Percentiles rank a stretch among this genome's conserved stretches.
Conservation (phyloP, 176 grass and related monocot genomes). For the Carex pumila region DNA sequence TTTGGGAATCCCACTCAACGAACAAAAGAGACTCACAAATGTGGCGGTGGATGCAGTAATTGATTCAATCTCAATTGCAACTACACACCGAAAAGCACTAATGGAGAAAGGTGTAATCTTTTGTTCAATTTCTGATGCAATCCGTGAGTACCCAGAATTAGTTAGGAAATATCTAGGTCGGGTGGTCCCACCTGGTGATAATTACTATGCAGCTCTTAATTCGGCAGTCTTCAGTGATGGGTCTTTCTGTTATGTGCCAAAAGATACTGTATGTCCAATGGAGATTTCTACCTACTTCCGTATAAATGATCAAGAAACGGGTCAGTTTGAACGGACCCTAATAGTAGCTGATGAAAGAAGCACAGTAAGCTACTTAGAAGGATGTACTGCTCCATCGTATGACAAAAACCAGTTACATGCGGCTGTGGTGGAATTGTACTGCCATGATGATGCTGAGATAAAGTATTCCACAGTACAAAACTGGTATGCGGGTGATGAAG, state of each 20-base stretch:
- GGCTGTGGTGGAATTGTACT: conserved; percentile 83
- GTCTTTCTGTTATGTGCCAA: conserved; percentile 96
- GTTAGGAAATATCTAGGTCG: conserved; percentile 58
- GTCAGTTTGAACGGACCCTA: conserved; percentile 89
- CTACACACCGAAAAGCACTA: conserved; percentile 68
- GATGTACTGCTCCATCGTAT: conserved; percentile 76
- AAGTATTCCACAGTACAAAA: conserved; percentile 98
- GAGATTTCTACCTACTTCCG: conserved; percentile 95
- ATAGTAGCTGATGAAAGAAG: conserved; percentile 79
- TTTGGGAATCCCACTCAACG: conserved; percentile 77
- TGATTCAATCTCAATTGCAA: conserved; percentile 89
- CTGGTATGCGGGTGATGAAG: conserved; percentile 86
- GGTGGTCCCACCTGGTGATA: conserved; percentile 62
- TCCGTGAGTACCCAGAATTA: conserved; percentile 84
- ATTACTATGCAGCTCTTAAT: conserved; percentile 95
- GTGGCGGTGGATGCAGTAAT: conserved; percentile 94
- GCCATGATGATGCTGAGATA: conserved; percentile 72
- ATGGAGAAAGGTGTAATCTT: conserved; percentile 88
- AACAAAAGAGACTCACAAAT: conserved; percentile 94
- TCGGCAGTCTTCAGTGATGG: conserved; percentile 90
- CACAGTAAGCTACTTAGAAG: conserved; percentile 88
- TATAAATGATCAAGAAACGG: conserved; percentile 82
- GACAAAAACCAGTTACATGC: conserved; percentile 91
- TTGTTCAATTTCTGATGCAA: conserved; percentile 93
- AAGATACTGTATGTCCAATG: conserved; percentile 87